phyloP scores from a whole-genome alignment of 1,284 basidiomycete species.

The Melampsora larici-populina region DNA sequence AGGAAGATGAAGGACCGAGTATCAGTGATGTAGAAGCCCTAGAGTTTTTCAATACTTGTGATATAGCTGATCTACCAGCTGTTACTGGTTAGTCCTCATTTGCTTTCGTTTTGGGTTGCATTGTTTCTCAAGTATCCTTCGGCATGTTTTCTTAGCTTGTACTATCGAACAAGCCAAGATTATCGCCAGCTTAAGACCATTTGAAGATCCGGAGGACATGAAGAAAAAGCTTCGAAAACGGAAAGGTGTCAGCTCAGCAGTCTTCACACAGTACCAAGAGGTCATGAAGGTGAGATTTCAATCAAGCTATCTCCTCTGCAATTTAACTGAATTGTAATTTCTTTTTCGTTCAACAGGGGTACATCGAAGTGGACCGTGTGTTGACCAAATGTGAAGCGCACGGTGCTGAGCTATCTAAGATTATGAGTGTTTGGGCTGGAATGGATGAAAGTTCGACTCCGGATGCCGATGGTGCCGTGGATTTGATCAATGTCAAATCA shows the following conservation, averaged over 20 bases:
- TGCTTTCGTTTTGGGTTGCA: too few species aligned
- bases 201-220: conserved; percentile 71
- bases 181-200: conserved; percentile 79
- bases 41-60: conserved; percentile 79
- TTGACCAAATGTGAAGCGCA: conserved; percentile 83
- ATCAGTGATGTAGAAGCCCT: conserved; percentile 61
- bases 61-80: conserved; percentile 73
- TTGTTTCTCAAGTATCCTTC: too few species aligned
- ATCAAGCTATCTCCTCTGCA: not conserved
- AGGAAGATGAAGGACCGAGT: conserved; percentile 46
- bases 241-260: conserved; percentile 82
- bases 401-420: conserved; percentile 62
- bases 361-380: conserved; percentile 83
- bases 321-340: not conserved
- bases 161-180: conserved; percentile 73
- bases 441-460: conserved; percentile 53
- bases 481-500: conserved; percentile 54
- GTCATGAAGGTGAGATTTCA: conserved; percentile 65
- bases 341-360: conserved; percentile 57
- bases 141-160: conserved; percentile 64
- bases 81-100: conserved; percentile 68
- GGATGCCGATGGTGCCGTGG: conserved; percentile 53
- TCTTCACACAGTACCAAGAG: conserved; percentile 84
- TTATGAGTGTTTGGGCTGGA: conserved; percentile 73
- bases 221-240: conserved; percentile 75